Conservation (phyloP, 768 basidiomycete genomes). For the Hirschioporus abietinus region DNA sequence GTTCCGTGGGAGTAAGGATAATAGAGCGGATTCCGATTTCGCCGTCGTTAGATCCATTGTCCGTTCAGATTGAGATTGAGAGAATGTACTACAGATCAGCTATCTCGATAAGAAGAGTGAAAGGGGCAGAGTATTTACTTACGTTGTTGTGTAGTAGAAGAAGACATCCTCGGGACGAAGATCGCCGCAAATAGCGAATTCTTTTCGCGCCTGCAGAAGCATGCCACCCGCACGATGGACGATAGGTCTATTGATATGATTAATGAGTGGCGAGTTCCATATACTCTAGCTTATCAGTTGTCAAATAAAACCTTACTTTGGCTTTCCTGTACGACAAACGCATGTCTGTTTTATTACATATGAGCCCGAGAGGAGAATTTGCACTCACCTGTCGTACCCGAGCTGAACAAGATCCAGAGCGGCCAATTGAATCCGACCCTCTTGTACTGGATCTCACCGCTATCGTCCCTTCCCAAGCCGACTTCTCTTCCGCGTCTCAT, state of each 20-base stretch:
- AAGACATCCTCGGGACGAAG: slow-evolving; percentile 64
- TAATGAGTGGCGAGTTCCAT: no score
- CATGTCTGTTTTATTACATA: no score
- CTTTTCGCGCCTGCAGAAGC: slow-evolving; percentile 68
- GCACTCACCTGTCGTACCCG: slow-evolving; percentile 67
- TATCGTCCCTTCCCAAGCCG: slow-evolving; percentile 41
- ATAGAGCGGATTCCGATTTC: not conserved
- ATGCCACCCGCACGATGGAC: slow-evolving; percentile 77
- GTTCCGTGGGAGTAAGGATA: not conserved
- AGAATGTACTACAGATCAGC: not conserved
- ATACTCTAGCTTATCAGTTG: no score
- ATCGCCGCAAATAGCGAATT: slow-evolving; percentile 64
- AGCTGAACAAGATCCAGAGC: slow-evolving; percentile 84
- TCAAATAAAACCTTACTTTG: slow-evolving; percentile 8
- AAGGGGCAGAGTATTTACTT: slow-evolving; percentile 20
- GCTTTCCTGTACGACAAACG: slow-evolving; percentile 11
- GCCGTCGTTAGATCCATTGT: not conserved
- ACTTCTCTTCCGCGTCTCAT: slow-evolving; percentile 38
- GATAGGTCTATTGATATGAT: slow-evolving; percentile 47
- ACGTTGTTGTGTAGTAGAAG: slow-evolving; percentile 83
- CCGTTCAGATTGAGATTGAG: not conserved
- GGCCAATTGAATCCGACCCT: slow-evolving; percentile 66
- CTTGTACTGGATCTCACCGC: slow-evolving; percentile 61
- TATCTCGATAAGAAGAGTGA: not conserved
- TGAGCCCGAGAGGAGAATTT: not conserved